Base-by-base conservation (phyloP, 2,329 filamentous ascomycete species). In the Talaromyces sp. region DNA sequence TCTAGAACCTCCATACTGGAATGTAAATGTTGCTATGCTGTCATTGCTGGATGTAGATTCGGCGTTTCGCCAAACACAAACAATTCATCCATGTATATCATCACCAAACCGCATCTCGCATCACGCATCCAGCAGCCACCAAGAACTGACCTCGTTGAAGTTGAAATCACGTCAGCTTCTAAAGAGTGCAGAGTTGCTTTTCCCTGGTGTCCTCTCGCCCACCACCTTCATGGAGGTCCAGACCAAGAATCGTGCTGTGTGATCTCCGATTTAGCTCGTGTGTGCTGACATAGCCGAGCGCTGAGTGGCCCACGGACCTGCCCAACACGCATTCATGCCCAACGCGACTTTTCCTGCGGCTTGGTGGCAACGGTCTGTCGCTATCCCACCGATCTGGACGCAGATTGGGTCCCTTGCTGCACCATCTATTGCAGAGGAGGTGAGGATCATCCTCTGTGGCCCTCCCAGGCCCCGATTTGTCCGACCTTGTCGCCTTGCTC, bases 281-380 rank as follows among this genome's bases (percentile, higher is more conserved):
- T 33, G 27, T 41, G 56, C 59, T 62, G 59, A 61, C 59, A 55
- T 32, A 51, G 52, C 48, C 55, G 53, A 51, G 49, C 50, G 48
- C 45, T 57, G 60, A 62, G 60, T 60, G 56, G 52, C 49, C 51
- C 49, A 47, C 30, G 39, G 39, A 24, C 54, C 47, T 72, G 69
- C 70, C 70, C 69, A 70, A 72, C 65, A 70, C 66, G 66, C 68
- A 72, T 72, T 67, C 57, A 59, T 71, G 70, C 70, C 70, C 70
- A 72, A 72, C 68, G 56, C 54, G 17, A 39, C 17, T 51, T 51
- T 40, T 51, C 51, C 44, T 33, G 51, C 32, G 46, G 16, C 35
- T 51, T 35, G 42, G 62, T 65, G 60, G 62, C 62, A 58, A 62
- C 55, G 53, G 49, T 48, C 46, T 22, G 24, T 41, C 27, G n/a